These are phyloP conservation scores for Calamus simplicifolius DNA, from an alignment of 176 grass and related monocot species.

Conservation along the genomic window DNA sequence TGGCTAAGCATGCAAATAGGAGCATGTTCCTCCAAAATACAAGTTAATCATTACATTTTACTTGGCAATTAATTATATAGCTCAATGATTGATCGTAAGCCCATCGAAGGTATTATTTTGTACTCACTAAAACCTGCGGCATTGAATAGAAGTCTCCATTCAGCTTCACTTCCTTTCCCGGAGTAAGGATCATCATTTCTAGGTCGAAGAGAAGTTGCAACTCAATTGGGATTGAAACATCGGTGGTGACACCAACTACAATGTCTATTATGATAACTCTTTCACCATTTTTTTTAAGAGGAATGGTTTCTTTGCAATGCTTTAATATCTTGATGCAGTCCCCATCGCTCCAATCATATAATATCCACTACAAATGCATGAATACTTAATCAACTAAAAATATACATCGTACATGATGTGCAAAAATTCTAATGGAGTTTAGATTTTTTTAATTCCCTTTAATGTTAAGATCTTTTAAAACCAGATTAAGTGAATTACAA, in stretches of 20 bases:
- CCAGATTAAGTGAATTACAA: too few relatives aligned
- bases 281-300: slow-evolving; percentile 19
- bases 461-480: too few relatives aligned
- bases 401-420: too few relatives aligned
- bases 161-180: slow-evolving; percentile 26
- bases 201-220: slow-evolving; percentile 16
- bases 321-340: slow-evolving; percentile 35
- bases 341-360: slow-evolving; percentile 27
- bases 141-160: slow-evolving; percentile 26
- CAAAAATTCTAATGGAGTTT: too few relatives aligned
- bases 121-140: slow-evolving; percentile 35
- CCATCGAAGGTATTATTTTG: slow-evolving; percentile 27
- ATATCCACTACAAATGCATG: slow-evolving; percentile 21
- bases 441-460: too few relatives aligned
- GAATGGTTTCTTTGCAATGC: slow-evolving; percentile 30
- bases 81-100: slow-evolving; percentile 32
- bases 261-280: slow-evolving; percentile 39
- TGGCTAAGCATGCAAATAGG: too few relatives aligned
- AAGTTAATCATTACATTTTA: slow-evolving; percentile 2
- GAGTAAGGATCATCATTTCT: slow-evolving; percentile 15
- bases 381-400: too few relatives aligned
- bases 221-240: slow-evolving; percentile 10
- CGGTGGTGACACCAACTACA: slow-evolving; percentile 9
- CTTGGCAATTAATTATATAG: slow-evolving; percentile 18
- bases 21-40: not conserved